Conservation (phyloP, 2,329 filamentous ascomycete genomes). For the Apiospora phragmitis region DNA sequence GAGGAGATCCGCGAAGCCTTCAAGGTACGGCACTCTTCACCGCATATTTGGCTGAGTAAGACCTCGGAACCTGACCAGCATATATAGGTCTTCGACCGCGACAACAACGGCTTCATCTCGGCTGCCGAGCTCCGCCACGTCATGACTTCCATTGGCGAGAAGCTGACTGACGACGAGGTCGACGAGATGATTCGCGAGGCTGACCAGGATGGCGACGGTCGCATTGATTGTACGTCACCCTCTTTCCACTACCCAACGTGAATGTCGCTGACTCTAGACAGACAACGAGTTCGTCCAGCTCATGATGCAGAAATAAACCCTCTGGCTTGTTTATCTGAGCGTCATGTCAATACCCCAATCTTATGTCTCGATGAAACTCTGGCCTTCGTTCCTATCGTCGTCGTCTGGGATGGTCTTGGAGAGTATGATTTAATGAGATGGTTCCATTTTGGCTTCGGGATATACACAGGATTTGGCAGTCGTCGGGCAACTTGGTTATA, state of each 20-base stretch:
- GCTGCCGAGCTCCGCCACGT: conserved; percentile 85
- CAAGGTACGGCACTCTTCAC: conserved; percentile 57
- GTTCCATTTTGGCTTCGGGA: conserved; percentile 16
- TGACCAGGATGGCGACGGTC: conserved; percentile 85
- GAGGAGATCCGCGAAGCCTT: conserved; percentile 89
- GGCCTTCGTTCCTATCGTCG: conserved; percentile 14
- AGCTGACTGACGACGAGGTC: conserved; percentile 86
- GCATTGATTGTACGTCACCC: conserved; percentile 74
- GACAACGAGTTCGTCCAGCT: conserved; percentile 93
- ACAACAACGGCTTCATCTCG: conserved; percentile 91
- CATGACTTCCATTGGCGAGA: conserved; percentile 91
- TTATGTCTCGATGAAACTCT: conserved; percentile 17
- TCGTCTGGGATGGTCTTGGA: conserved; percentile 10
- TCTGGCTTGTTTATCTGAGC: not conserved
- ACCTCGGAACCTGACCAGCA: not conserved
- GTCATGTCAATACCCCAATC: conserved; percentile 12
- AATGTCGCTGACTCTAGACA: conserved; percentile 38
- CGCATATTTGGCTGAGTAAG: not conserved
- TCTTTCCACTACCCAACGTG: not conserved
- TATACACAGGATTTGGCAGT: conserved; percentile 15
- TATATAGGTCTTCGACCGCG: conserved; percentile 73
- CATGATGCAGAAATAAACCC: conserved; percentile 88
- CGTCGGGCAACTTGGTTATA: conserved; percentile 14
- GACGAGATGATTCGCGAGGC: conserved; percentile 93
- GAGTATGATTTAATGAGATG: conserved; percentile 15